Evolutionary conservation across 2,329 filamentous ascomycete genomes (phyloP).

Genomic region (Alternaria sp.): DNA sequence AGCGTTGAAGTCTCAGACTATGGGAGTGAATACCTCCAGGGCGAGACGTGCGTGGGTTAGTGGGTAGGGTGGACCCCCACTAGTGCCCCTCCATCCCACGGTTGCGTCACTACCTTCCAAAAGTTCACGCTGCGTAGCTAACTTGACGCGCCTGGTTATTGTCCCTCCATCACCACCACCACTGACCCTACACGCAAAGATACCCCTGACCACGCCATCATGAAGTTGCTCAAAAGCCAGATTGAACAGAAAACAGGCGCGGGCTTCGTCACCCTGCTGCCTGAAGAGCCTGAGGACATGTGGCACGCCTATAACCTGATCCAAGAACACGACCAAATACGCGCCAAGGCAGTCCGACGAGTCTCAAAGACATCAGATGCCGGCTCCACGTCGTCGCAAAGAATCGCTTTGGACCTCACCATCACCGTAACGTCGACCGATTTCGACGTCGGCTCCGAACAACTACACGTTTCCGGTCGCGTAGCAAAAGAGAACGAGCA

Average conservation of each 20-base stretch:
- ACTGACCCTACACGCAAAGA: neutral
- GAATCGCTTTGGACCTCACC: slow-evolving; percentile 70
- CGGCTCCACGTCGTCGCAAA: slow-evolving; percentile 69
- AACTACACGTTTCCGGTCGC: slow-evolving; percentile 73
- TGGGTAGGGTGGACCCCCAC: neutral
- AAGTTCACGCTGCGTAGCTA: neutral
- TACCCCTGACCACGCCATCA: slow-evolving; percentile 46
- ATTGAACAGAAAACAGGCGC: slow-evolving; percentile 71
- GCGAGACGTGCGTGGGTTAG: neutral
- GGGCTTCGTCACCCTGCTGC: slow-evolving; percentile 70
- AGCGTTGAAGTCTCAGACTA: neutral
- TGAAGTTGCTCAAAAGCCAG: slow-evolving; percentile 73
- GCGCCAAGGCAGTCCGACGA: slow-evolving; percentile 72
- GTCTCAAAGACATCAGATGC: slow-evolving; percentile 69
- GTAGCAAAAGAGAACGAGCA: slow-evolving; percentile 73
- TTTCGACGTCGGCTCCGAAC: slow-evolving; percentile 73
- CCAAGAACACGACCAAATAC: slow-evolving; percentile 69
- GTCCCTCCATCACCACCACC: neutral
- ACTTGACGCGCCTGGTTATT: neutral
- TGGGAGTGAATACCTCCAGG: neutral
- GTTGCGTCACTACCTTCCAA: slow-evolving; percentile 5
- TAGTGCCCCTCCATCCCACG: slow-evolving; percentile 4
- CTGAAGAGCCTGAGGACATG: slow-evolving; percentile 81
- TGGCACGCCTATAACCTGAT: slow-evolving; percentile 82
- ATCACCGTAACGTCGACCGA: slow-evolving; percentile 73